Evolutionary conservation across 1,139 yeast genomes (phyloP).

Genomic region (Trichomonascaceae sp.): DNA sequence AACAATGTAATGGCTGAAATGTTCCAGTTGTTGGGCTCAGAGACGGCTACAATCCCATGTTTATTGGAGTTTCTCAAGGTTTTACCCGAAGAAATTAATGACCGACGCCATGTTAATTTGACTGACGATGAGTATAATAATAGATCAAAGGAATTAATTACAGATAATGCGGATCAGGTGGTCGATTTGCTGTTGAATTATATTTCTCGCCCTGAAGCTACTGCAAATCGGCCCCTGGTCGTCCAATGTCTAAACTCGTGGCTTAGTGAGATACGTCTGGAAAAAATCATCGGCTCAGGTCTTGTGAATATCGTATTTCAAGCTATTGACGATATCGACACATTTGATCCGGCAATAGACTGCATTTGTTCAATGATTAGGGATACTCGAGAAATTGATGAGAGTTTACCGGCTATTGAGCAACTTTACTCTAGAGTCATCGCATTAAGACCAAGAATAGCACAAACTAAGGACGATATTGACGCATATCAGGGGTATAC

Average conservation of each 20-base stretch:
- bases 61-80: conserved; percentile 76
- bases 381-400: conserved; percentile 69
- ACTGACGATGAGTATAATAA: conserved; percentile 72
- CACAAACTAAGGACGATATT: conserved; percentile 50
- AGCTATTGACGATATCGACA: conserved; percentile 56
- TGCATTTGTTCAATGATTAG: conserved; percentile 72
- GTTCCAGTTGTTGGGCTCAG: conserved; percentile 42
- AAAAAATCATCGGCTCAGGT: conserved; percentile 54
- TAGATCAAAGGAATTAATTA: conserved; percentile 58
- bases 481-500: conserved; percentile 70
- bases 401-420: conserved; percentile 48
- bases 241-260: conserved; percentile 81
- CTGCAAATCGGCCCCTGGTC: conserved; percentile 38
- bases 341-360: conserved; percentile 84
- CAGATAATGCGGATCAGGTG: conserved; percentile 63
- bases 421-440: conserved; percentile 66
- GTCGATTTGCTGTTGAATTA: conserved; percentile 45
- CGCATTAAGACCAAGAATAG: conserved; percentile 48
- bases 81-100: conserved; percentile 85
- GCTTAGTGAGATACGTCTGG: conserved; percentile 79
- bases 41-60: conserved; percentile 34
- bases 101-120: conserved; percentile 68
- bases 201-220: conserved; percentile 37
- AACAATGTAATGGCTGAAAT: conserved; percentile 63
- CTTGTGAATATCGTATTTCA: conserved; percentile 63